Conservation (phyloP, 1,284 basidiomycete species). For the Ustilago hordei region DNA sequence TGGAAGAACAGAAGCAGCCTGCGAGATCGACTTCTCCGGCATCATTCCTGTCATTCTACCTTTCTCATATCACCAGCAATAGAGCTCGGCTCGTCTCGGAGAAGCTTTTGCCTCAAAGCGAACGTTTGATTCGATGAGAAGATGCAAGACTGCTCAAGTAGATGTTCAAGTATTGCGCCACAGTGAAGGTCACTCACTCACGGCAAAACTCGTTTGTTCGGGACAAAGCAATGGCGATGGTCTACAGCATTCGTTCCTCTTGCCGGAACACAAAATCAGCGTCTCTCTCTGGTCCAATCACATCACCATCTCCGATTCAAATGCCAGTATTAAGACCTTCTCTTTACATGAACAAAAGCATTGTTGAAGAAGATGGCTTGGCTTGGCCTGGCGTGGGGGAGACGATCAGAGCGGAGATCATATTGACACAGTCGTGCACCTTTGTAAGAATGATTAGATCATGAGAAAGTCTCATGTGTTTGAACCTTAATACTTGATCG, state of each 20-base stretch:
- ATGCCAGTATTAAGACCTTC: neutral
- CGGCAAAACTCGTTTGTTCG: neutral
- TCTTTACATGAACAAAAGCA: neutral
- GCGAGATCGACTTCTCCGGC: neutral
- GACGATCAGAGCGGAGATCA: slow-evolving; percentile 2
- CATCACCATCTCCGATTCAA: slow-evolving; percentile 3
- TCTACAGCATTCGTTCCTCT: slow-evolving; percentile 1
- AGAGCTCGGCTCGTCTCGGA: neutral
- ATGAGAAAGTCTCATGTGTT: slow-evolving; percentile 9
- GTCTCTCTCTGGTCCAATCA: neutral
- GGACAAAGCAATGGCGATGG: neutral
- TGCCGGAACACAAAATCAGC: neutral
- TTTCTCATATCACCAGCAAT: neutral
- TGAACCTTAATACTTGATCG: neutral
- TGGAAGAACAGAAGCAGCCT: neutral
- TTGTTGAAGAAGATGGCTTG: neutral
- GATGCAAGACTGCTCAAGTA: neutral
- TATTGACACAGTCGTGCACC: neutral
- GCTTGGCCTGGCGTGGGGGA: neutral
- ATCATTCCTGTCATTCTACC: neutral
- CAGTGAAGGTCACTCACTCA: neutral
- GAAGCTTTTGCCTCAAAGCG: neutral
- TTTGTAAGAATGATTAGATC: slow-evolving; percentile 17
- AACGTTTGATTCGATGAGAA: neutral
- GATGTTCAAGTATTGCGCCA: neutral